Base-by-base conservation (phyloP, 805 yeast genomes). In the Candida pini region DNA sequence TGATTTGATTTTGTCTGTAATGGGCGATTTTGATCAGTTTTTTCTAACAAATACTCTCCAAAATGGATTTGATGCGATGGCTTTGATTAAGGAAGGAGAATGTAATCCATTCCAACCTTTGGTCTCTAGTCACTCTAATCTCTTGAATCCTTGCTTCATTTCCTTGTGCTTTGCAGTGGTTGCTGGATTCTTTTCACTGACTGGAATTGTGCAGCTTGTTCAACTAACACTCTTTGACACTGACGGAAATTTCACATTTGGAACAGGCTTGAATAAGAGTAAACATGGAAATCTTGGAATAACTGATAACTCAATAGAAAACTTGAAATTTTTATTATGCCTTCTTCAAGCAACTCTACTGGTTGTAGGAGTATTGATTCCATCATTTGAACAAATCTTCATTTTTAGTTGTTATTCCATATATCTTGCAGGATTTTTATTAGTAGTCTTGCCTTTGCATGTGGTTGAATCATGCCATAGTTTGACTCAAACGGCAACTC, bases 381-480 rank as follows among this genome's bases (percentile, higher is more conserved):
- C 30, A 16, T 33, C 24, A 7, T 32, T 33, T 7, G 33, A 9
- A 5, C 21, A 17, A 36, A 25, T 20, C 7, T 22, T 31, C 7
- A 13, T 21, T 22, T 27, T 22, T 18, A 27, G 22, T 30, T 29
- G 17, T 4, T 56, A 48, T 30, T 22, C 33, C 3, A 12, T 39
- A 1, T 33, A 36, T 14, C 14, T 54, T 0, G 14, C 43, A 7
- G 39, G 47, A 2, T 28, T 55, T 4, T 13, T 44, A 3, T 31
- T 47, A 2, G 36, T 65, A 3, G 57, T 68, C 2, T 29, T 64
- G 1, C 76, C 77, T 0, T 47, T 74, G 9, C 71, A 70, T 27
- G 35, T 57, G 7, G 38, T 69, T 13, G 81, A 76, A 41, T 58
- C 63, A 7, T 58, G 66, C 29, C 57, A 64, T 30, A 54, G 60